Conservation (phyloP, 2,329 filamentous ascomycete species). For the Hymenoscyphus fraxineus region DNA sequence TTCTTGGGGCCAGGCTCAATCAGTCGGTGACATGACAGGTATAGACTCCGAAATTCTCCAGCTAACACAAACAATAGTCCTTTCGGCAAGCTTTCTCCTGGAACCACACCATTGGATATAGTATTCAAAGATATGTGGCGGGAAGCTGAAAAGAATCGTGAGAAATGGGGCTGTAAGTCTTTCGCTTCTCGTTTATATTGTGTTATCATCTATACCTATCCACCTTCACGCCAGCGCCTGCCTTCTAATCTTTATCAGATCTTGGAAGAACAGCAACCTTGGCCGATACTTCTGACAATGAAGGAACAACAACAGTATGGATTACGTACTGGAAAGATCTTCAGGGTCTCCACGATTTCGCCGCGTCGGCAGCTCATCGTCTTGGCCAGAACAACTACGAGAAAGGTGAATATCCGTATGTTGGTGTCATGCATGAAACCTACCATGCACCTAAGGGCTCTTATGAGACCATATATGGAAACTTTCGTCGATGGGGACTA, state of each 20-base stretch:
- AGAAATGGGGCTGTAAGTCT: conserved; percentile 9
- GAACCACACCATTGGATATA: conserved; percentile 4
- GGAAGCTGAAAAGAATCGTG: conserved; percentile 8
- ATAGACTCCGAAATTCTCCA: not conserved
- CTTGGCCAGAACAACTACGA: not conserved
- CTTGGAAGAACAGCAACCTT: conserved; percentile 6
- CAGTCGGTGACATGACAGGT: conserved; percentile 1
- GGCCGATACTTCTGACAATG: conserved; percentile 7
- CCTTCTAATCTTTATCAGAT: not conserved
- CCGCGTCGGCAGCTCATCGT: conserved; percentile 1
- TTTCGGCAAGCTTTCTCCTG: conserved; percentile 8
- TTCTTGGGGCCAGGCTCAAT: conserved; percentile 6
- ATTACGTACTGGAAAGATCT: conserved; percentile 12
- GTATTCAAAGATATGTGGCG: conserved; percentile 11
- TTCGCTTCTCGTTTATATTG: not conserved
- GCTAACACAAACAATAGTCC: not conserved
- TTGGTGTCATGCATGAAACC: conserved; percentile 7
- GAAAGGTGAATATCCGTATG: conserved; percentile 6
- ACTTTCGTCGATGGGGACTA: conserved; percentile 3
- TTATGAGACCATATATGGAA: conserved; percentile 8
- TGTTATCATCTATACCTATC: not conserved
- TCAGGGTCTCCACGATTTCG: conserved; percentile 7
- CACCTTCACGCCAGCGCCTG: not conserved
- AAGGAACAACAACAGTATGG: conserved; percentile 7
- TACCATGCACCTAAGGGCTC: conserved; percentile 7